Evolutionary conservation across 805 yeast genomes (phyloP).

Genomic region (Candida ortonii): DNA sequence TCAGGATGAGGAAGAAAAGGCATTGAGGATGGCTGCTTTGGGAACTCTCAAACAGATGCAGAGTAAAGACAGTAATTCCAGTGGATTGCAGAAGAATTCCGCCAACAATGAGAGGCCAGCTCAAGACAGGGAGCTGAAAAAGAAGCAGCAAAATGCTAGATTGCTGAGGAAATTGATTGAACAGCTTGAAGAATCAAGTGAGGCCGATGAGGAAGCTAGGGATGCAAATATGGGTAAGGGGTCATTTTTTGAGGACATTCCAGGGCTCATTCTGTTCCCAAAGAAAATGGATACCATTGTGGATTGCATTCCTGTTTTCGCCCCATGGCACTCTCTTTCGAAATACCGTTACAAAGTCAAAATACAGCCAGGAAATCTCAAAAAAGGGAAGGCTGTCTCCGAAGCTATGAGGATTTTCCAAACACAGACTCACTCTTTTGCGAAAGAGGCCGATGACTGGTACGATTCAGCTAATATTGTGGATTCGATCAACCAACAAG

Average conservation of each 20-base stretch:
- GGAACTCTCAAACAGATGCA: slow-evolving; percentile 73
- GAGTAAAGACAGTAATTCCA: slow-evolving; percentile 7
- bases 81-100: slow-evolving; percentile 4
- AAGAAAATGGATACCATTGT: slow-evolving; percentile 47
- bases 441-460: slow-evolving; percentile 56
- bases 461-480: slow-evolving; percentile 59
- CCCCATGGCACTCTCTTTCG: slow-evolving; percentile 82
- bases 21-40: slow-evolving; percentile 69
- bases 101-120: slow-evolving; percentile 10
- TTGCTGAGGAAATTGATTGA: slow-evolving; percentile 32
- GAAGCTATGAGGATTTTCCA: slow-evolving; percentile 64
- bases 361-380: slow-evolving; percentile 72
- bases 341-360: slow-evolving; percentile 81
- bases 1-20: slow-evolving; percentile 88
- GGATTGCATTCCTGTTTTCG: slow-evolving; percentile 81
- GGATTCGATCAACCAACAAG: slow-evolving; percentile 57
- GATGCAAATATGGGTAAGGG: slow-evolving; percentile 26
- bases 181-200: slow-evolving; percentile 24
- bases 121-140: slow-evolving; percentile 19
- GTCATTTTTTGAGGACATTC: slow-evolving; percentile 26
- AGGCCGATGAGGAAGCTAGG: slow-evolving; percentile 11
- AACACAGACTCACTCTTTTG: slow-evolving; percentile 28
- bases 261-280: slow-evolving; percentile 42
- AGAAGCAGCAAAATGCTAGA: slow-evolving; percentile 31
- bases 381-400: slow-evolving; percentile 81